Base-by-base conservation (phyloP, 148 eudicot species). In the Rhododendron vialii region DNA sequence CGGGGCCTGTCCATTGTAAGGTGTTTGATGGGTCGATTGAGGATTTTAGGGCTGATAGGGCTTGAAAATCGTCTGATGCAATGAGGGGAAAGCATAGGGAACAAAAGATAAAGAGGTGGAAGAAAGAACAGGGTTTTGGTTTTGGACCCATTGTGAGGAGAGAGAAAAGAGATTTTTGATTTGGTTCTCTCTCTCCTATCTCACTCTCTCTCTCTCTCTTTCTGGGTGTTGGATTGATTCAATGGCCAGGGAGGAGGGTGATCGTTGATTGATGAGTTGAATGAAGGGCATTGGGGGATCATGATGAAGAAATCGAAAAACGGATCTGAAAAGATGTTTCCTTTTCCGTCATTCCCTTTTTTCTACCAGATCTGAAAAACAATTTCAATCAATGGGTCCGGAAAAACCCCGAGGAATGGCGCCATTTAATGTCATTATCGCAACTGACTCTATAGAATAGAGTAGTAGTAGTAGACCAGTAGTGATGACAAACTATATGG, bases 1-100 rank as follows among this genome's bases (percentile, higher is more conserved):
- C 89, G 38, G 48, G 82, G 24, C 89, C 91, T 36, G 36, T 78
- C 96, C 98, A 94, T 50, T 89, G 85, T 3, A 93, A 85, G 24
- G 63, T 65, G 36, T 88, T 86, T 3, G 53, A 76, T 22, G 88
- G 90, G 86, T 93, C 95, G 4, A 92, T 82, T 18, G 88, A 69
- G 2, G 92, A 82, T 59, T 91, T 93, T 4, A 93, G 79, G 4
- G 78, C 80, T 35, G 89, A 11, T 57, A 93, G 87, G 5, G 95
- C 86, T 38, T 86, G 83, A 1, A 83, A 81, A 55, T 93, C 95
- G 8, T 84, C 30, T 48, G 83, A 84, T 57, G 55, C 71, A 24
- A 17, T 84, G 2, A 24, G n/a, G 12, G 82, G 30, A 38, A 80
- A 41, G 45, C 6, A 20, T 38, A 30, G 2, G 33, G 26, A 78